Evolutionary conservation across 2,329 filamentous ascomycete genomes (phyloP).

Genomic region (Colletotrichum sp.): DNA sequence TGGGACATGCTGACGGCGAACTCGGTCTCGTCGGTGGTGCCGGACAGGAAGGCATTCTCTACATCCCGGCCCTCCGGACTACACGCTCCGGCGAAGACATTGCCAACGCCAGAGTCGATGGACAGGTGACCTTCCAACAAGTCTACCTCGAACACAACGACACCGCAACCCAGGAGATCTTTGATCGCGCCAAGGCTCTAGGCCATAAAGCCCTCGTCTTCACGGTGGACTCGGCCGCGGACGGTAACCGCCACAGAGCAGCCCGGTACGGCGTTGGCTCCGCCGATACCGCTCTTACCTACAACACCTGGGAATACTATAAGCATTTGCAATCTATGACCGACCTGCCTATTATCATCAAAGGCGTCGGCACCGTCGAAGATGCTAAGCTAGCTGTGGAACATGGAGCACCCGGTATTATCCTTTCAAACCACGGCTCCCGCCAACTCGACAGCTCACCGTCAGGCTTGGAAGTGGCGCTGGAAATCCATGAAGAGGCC

Average conservation of each 20-base stretch:
- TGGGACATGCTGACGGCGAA: too few species aligned
- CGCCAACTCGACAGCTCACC: conserved; percentile 44
- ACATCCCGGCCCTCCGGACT: too few species aligned
- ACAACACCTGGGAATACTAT: too few species aligned
- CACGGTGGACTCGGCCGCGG: too few species aligned
- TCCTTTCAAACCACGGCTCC: conserved; percentile 48
- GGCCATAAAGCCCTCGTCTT: too few species aligned
- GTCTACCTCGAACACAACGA: neutral
- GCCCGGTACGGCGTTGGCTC: too few species aligned
- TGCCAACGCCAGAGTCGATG: neutral
- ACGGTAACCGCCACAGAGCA: too few species aligned
- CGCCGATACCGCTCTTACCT: too few species aligned
- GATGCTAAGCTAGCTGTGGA: neutral
- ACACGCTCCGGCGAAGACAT: too few species aligned
- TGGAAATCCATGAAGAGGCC: conserved; percentile 29
- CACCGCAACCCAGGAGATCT: neutral
- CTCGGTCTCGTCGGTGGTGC: too few species aligned
- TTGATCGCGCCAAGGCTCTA: neutral
- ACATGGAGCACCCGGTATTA: conserved; percentile 33
- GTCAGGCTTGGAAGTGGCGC: conserved; percentile 36
- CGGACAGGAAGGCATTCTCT: too few species aligned
- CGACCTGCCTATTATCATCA: neutral
- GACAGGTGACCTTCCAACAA: neutral
- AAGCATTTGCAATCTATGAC: too few species aligned
- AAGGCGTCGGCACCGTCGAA: neutral